Conservation (phyloP, 2,329 filamentous ascomycete species). For the Penicillium brasilianum region DNA sequence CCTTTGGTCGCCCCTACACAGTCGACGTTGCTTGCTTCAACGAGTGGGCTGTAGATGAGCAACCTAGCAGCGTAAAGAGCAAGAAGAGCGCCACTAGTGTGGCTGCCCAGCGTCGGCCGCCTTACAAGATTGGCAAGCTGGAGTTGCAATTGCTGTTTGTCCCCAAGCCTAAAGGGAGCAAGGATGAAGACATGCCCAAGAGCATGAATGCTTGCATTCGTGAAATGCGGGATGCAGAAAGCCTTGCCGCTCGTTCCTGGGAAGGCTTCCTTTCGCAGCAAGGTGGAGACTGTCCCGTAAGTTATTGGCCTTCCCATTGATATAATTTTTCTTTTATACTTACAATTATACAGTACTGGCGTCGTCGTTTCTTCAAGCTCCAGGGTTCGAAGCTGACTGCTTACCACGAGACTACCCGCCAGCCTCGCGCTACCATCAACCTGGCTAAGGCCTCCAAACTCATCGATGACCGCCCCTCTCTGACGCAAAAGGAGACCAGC, state of each 20-base stretch:
- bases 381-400: conserved; percentile 89
- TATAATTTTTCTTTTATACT: not conserved
- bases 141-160: conserved; percentile 94
- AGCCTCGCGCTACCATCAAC: conserved; percentile 96
- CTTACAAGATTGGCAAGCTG: conserved; percentile 96
- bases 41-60: conserved; percentile 93
- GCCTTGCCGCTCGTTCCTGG: conserved; percentile 75
- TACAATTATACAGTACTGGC: conserved; percentile 76
- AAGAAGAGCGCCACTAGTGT: conserved; percentile 73
- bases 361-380: conserved; percentile 95
- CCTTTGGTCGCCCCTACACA: conserved; percentile 84
- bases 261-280: conserved; percentile 95
- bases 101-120: conserved; percentile 70
- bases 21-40: conserved; percentile 96
- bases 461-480: conserved; percentile 84
- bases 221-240: conserved; percentile 89
- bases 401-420: conserved; percentile 92
- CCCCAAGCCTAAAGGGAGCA: conserved; percentile 82
- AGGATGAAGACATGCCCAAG: conserved; percentile 98
- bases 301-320: conserved; percentile 44
- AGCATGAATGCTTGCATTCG: conserved; percentile 97
- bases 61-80: conserved; percentile 87
- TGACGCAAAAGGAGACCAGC: conserved; percentile 82
- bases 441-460: conserved; percentile 88
- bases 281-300: conserved; percentile 94